phyloP scores from a whole-genome alignment of 176 grass and related monocot genomes.

The Zea luxurians region DNA sequence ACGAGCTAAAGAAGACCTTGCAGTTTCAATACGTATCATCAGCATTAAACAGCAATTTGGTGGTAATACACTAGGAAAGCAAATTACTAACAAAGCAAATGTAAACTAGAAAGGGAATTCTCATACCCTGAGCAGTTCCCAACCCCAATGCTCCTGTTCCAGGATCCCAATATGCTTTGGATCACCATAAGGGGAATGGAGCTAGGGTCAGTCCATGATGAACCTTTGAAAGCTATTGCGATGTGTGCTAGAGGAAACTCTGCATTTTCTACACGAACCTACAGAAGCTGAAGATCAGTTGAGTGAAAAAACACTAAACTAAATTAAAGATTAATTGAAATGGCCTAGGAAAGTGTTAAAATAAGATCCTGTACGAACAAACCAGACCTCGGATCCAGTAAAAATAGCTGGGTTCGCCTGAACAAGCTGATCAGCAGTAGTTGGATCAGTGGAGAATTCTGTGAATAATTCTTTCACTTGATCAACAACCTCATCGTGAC shows the following conservation, averaged over 20 bases:
- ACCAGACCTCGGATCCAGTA: constrained; percentile 75
- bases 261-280: constrained; percentile 67
- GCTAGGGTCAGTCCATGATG: constrained; percentile 75
- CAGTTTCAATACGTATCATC: constrained; percentile 41
- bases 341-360: constrained; percentile 12
- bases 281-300: constrained; percentile 17
- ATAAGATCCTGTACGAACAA: constrained; percentile 34
- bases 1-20: constrained; percentile 84
- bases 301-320: not conserved
- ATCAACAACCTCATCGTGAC: constrained; percentile 85
- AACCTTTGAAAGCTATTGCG: constrained; percentile 88
- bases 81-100: constrained; percentile 15
- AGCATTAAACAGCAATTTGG: constrained; percentile 22
- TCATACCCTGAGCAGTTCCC: constrained; percentile 89
- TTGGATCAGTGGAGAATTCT: constrained; percentile 80
- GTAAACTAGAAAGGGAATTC: constrained; percentile 2
- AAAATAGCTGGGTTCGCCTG: constrained; percentile 77
- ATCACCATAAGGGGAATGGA: constrained; percentile 98
- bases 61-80: not conserved
- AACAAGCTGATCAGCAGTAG: constrained; percentile 82
- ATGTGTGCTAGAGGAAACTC: constrained; percentile 65
- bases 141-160: constrained; percentile 66
- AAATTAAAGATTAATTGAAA: constrained; percentile 37
- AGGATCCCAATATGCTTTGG: constrained; percentile 86
- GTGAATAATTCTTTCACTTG: constrained; percentile 74